A percentile compares a stretch with the other conserved stretches of the same genome.
Conservation (phyloP, 768 basidiomycete genomes). For the Coprinopsis marcescibilis region DNA sequence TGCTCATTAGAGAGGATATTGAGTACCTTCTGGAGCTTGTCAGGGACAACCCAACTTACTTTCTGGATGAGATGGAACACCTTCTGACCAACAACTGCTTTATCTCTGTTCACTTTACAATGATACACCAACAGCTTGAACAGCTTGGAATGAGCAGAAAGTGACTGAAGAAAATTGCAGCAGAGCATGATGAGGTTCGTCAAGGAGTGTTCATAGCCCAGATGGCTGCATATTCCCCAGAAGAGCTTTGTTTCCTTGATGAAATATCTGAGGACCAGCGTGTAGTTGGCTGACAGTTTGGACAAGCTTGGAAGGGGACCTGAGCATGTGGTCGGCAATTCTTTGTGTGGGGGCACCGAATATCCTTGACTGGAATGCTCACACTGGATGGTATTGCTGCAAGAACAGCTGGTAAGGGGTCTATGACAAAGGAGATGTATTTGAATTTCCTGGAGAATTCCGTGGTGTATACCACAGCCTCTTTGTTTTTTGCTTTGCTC, state of each 20-base stretch:
- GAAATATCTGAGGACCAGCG: constrained; percentile 28
- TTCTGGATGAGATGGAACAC: constrained; percentile 27
- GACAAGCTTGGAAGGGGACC: constrained; percentile 18
- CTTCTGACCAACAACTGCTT: constrained; percentile 24
- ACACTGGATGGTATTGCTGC: constrained; percentile 26
- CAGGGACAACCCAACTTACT: constrained; percentile 22
- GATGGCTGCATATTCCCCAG: constrained; percentile 24
- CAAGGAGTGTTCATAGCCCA: constrained; percentile 19
- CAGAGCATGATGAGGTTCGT: constrained; percentile 22
- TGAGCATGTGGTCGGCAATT: constrained; percentile 18
- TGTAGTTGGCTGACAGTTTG: constrained; percentile 15
- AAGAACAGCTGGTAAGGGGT: constrained; percentile 23
- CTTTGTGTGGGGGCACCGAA: constrained; percentile 24
- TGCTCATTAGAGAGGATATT: too few relatives aligned
- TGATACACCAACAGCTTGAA: constrained; percentile 25
- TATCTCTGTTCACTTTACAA: constrained; percentile 28
- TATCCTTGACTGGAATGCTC: constrained; percentile 22
- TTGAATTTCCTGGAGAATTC: constrained; percentile 21
- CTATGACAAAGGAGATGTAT: constrained; percentile 18
- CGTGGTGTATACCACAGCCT: constrained; percentile 24
- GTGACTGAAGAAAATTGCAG: constrained; percentile 26
- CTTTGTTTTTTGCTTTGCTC: constrained; percentile 1
- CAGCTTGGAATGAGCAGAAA: constrained; percentile 22
- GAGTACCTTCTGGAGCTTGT: constrained; percentile 21
- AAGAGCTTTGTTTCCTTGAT: constrained; percentile 30